Evolutionary conservation across 805 yeast genomes (phyloP).

Genomic region (Cyberlindnera amylophila): DNA sequence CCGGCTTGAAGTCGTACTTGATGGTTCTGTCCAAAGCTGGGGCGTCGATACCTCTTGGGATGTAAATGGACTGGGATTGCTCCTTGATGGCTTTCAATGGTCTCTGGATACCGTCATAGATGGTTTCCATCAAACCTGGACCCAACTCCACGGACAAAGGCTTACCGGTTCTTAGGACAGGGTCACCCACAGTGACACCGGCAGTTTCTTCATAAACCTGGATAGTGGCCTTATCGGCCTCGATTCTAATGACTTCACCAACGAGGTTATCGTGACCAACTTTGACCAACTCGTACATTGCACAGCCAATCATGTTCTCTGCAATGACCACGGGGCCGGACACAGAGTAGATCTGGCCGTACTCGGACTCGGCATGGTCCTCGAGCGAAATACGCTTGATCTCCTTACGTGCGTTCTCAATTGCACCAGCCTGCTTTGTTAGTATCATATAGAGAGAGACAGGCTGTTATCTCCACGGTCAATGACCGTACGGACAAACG

Average conservation of each 20-base stretch:
- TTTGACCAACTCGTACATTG: conserved; percentile 98
- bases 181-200: conserved; percentile 99
- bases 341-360: conserved; percentile 89
- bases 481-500: too few species aligned
- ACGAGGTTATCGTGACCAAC: conserved; percentile 97
- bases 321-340: conserved; percentile 98
- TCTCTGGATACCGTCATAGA: conserved; percentile 99
- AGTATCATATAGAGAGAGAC: conserved; percentile 2
- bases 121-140: conserved; percentile 98
- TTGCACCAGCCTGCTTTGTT: conserved; percentile 74
- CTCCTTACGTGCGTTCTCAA: conserved; percentile 95
- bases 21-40: conserved; percentile 86
- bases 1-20: conserved; percentile 86
- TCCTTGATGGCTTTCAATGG: conserved; percentile 93
- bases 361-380: conserved; percentile 67
- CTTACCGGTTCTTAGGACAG: conserved; percentile 96
- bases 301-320: conserved; percentile 98
- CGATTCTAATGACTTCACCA: conserved; percentile 97
- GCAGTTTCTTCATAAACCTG: conserved; percentile 99
- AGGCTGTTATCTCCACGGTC: background rate
- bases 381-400: conserved; percentile 81
- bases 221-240: conserved; percentile 93
- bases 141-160: conserved; percentile 99
- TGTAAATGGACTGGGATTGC: conserved; percentile 84
- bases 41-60: conserved; percentile 97